Base-by-base conservation (phyloP, 768 basidiomycete species). In the Suillus spraguei region DNA sequence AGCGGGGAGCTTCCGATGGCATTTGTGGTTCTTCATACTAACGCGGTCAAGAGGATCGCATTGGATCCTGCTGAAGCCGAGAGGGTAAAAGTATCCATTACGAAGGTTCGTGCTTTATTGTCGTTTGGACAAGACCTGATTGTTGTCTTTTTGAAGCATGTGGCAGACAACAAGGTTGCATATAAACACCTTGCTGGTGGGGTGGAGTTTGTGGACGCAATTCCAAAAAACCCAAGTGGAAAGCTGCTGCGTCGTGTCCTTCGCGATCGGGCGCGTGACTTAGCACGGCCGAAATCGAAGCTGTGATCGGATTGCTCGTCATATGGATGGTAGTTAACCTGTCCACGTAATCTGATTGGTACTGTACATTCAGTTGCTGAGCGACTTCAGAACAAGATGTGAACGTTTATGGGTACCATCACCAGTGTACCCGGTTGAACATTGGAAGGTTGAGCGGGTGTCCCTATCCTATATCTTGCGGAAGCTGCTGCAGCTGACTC, bases 1-100 rank as follows among this genome's bases (percentile, higher is more conserved):
- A 86, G 84, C 63, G 90, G 90, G 17, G 90, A 92, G 70, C 75
- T 89, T 7, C 90, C 90, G 0, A 70, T 90, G 69, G 91, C 89
- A 5, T 91, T 85, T 67, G 81, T 91, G 4, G 86, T 85, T 1
- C 78, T 89, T 5, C 79, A 75, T 7, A 66, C 73, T 2, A 72
- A 78, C n/a, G 82, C 83, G 9, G 72, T 78, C 4, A 58, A 74
- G 58, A 76, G 77, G 36, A 71, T 79, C 13, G 65, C 69, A 28
- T 60, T 72, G 41, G 70, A 76, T 54, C 71, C 77, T 1, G 63
- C 1, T 32, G 74, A 76, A 33, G 69, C 70, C 0, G 69, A 71
- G 16, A 71, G 67, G 4, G 76, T 87, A 55, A 83, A 83, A 67
- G 71, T 67, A 32, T 80, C 80, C 1, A 84, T 89, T 46, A 71